Percentiles rank a stretch among this genome's conserved stretches.
phyloP scores from a whole-genome alignment of 306 rosid species.

The Boehmeria nivea region DNA sequence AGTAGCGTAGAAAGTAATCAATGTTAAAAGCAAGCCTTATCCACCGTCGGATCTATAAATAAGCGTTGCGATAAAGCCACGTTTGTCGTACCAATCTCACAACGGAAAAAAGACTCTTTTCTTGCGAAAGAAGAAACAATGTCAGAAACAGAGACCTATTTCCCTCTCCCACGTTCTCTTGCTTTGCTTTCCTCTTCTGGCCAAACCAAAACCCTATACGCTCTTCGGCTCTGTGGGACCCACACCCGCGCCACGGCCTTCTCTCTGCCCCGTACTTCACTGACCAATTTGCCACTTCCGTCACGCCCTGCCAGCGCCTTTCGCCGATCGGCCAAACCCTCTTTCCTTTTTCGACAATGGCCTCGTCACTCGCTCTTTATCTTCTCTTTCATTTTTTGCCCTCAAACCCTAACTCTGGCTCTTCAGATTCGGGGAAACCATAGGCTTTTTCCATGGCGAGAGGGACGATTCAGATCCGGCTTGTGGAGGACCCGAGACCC shows the following conservation, averaged over 20 bases:
- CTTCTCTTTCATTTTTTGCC: neutral
- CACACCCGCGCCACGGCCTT: no score
- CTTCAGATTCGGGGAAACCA: neutral
- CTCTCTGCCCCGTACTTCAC: no score
- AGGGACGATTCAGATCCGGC: slow-evolving; percentile 96
- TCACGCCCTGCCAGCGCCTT: slow-evolving; percentile 40
- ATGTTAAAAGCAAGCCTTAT: no score
- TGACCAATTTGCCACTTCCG: neutral
- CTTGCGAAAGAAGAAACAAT: slow-evolving; percentile 5
- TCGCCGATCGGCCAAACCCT: slow-evolving; percentile 32
- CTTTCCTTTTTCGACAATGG: slow-evolving; percentile 43
- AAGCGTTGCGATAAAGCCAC: neutral
- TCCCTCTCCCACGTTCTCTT: neutral
- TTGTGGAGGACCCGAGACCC: slow-evolving; percentile 63
- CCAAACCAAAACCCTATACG: neutral
- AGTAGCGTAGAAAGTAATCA: no score
- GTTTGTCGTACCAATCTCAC: neutral
- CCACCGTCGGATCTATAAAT: no score
- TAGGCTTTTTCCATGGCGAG: slow-evolving; percentile 45
- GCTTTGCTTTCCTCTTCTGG: neutral
- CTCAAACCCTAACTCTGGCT: neutral
- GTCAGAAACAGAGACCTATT: neutral
- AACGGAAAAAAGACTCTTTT: neutral
- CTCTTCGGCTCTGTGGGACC: neutral
- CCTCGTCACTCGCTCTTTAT: neutral